phyloP scores from a whole-genome alignment of 2,329 filamentous ascomycete genomes.

The Colletotrichum truncatum region DNA sequence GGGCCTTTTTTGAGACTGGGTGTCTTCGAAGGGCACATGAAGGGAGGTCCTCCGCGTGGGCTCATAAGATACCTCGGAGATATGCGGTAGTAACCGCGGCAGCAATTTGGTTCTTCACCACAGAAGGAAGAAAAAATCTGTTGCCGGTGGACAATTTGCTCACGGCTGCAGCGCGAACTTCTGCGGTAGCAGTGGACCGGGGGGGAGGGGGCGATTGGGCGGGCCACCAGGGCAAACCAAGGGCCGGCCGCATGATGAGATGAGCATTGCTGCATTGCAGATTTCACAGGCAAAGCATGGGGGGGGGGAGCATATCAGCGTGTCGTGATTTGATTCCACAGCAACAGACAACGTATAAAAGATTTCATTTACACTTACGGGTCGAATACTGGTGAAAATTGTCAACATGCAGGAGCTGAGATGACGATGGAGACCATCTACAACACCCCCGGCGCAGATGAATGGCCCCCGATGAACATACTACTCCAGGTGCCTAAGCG shows the following conservation, averaged over 20 bases:
- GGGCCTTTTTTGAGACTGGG: not conserved
- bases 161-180: slow-evolving; percentile 1
- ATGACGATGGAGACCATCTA: not conserved
- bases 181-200: not conserved
- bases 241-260: slow-evolving; percentile 4
- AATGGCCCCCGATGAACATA: no score
- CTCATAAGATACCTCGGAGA: not conserved
- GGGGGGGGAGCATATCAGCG: slow-evolving; percentile 19
- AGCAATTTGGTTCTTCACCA: not conserved
- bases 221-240: slow-evolving; percentile 2
- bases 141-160: not conserved
- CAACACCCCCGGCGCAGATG: not conserved
- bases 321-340: slow-evolving; percentile 17
- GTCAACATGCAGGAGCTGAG: not conserved
- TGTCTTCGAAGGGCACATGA: not conserved
- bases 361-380: not conserved
- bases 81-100: not conserved
- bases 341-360: slow-evolving; percentile 5
- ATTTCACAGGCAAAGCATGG: slow-evolving; percentile 1
- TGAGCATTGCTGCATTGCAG: not conserved
- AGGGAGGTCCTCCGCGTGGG: not conserved
- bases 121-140: not conserved
- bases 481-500: slow-evolving; percentile 5
- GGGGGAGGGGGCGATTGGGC: not conserved
- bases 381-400: not conserved